Base-by-base conservation (phyloP, 1,284 basidiomycete species). In the Lignosus rhinocerotis region DNA sequence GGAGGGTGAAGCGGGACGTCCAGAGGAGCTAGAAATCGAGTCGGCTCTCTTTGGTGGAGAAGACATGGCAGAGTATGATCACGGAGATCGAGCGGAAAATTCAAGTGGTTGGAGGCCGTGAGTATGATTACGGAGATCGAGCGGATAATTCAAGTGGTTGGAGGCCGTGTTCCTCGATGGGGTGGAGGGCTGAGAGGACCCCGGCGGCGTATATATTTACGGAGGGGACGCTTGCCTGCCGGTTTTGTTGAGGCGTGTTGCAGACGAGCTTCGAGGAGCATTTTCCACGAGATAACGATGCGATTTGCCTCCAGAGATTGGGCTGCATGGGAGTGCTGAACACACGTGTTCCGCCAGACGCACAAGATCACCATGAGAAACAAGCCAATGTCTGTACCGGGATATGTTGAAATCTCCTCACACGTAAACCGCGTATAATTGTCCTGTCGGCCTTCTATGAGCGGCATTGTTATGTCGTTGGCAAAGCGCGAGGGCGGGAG, bases 241-340 rank as follows among this genome's bases (percentile, higher is more conserved):
- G 67, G 66, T 59, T 69, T 54, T 66, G 66, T 70, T 60, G 72
- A 70, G 71, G 71, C 62, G 49, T 49, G 42, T 56, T 56, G 66
- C 65, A 65, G 60, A 59, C 56, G 31, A 42, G 47, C 64, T 64
- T 54, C 61, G 30, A 51, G 48, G 48, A 54, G 53, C 54, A 32
- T 30, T 45, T 47, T 56, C 55, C 63, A 57, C 62, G 64, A 63
- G 61, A 54, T 58, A 60, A 54, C 61, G 62, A 66, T 61, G 62
- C 59, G 68, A 68, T 68, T 52, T 58, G 54, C 58, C 59, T 61
- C 42, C 51, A 65, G 55, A 63, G 63, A 63, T 59, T 59, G 50
- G 59, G 33, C 44, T 52, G 51, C 34, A 51, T 52, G 55, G 49
- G 25, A 54, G 60, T 63, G 63, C 65, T 63, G 58, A 33, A 46